Conservation (phyloP, 164 flowering plant species). For the Vitis vinifera region DNA sequence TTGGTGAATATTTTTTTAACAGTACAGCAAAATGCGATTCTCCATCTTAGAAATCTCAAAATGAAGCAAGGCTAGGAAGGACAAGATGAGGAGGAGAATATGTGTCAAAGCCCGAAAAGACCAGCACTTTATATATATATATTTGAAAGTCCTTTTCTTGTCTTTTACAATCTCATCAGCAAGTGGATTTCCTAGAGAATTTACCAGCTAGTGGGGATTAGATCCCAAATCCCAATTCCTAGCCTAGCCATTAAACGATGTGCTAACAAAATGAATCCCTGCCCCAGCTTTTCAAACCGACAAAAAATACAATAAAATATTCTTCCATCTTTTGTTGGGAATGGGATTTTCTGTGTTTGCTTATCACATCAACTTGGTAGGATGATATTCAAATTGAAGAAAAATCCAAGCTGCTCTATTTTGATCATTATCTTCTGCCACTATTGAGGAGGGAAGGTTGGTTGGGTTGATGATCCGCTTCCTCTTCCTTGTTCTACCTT, state of each 20-base stretch:
- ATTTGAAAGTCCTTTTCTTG: slow-evolving; percentile 18
- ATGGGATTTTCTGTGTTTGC: background rate
- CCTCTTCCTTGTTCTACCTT: background rate
- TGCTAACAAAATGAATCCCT: slow-evolving; percentile 3
- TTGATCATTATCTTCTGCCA: too few species aligned
- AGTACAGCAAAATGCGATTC: slow-evolving; percentile 28
- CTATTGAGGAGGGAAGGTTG: too few species aligned
- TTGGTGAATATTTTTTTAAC: slow-evolving; percentile 47
- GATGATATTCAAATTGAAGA: background rate
- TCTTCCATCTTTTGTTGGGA: slow-evolving; percentile 10
- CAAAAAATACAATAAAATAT: slow-evolving; percentile 4
- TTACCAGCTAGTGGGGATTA: slow-evolving; percentile 30
- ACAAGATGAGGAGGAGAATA: slow-evolving; percentile 25
- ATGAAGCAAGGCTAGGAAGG: slow-evolving; percentile 17
- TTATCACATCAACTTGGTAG: background rate
- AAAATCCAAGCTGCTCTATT: background rate
- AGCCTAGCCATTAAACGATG: slow-evolving; percentile 15
- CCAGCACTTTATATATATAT: slow-evolving; percentile 6
- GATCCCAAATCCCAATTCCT: slow-evolving; percentile 21
- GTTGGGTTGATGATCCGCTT: too few species aligned
- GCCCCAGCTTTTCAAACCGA: background rate
- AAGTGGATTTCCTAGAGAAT: slow-evolving; percentile 21
- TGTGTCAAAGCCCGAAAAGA: slow-evolving; percentile 12
- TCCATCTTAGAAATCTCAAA: slow-evolving; percentile 24
- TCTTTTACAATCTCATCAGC: slow-evolving; percentile 25